Evolutionary conservation across 2,329 filamentous ascomycete species (phyloP).

Genomic region (Paraphoma chrysanthemicola): DNA sequence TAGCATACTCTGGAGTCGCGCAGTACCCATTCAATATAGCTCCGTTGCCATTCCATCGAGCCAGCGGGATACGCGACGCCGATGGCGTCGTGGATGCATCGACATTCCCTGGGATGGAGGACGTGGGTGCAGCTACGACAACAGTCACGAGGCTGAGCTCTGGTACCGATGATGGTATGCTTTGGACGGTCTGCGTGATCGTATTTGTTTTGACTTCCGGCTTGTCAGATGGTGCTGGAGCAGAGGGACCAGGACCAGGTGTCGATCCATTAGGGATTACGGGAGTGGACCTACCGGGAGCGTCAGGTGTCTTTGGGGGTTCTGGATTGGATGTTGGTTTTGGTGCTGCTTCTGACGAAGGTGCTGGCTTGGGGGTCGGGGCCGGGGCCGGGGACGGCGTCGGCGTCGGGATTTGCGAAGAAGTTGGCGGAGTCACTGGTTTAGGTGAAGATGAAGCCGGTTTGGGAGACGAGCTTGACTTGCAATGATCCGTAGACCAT

Average conservation of each 20-base stretch:
- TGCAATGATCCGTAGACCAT: conserved; percentile 14
- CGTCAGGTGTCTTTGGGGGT: conserved; percentile 4
- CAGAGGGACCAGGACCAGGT: not conserved
- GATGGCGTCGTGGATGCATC: conserved; percentile 1
- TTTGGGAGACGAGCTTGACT: not conserved
- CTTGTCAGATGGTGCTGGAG: conserved; percentile 1
- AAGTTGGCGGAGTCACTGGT: not conserved
- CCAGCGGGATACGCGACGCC: conserved; percentile 11
- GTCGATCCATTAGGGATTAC: not conserved
- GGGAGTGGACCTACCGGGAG: conserved; percentile 5
- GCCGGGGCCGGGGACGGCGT: not conserved
- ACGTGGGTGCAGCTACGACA: conserved; percentile 6
- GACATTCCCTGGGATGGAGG: not conserved
- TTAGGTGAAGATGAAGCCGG: not conserved
- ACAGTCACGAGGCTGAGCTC: conserved; percentile 16
- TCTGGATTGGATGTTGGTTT: not conserved
- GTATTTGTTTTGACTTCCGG: not conserved
- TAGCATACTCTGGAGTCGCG: conserved; percentile 15
- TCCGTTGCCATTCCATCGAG: conserved; percentile 13
- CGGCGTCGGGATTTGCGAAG: not conserved
- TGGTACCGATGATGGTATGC: conserved; percentile 9
- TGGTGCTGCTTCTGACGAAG: conserved; percentile 1
- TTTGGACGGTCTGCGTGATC: conserved; percentile 1
- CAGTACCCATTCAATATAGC: conserved; percentile 21
- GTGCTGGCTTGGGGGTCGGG: not conserved